Evolutionary conservation across 345 rosid species (phyloP).

Genomic region (Linum lewisii): DNA sequence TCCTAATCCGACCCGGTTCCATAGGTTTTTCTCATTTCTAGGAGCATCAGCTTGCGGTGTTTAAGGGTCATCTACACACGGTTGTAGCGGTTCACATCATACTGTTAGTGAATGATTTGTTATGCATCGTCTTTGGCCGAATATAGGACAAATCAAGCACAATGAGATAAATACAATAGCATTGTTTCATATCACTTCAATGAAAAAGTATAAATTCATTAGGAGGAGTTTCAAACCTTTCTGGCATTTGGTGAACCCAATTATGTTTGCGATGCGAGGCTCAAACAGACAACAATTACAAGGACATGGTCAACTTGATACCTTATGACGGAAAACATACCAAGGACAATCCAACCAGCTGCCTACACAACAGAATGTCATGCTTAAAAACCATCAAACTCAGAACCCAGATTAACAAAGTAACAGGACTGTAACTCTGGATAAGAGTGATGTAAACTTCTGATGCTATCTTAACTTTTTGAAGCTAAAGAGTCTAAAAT

Average conservation of each 20-base stretch:
- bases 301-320: constrained; percentile 6
- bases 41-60: too few relatives aligned
- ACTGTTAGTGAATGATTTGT: too few relatives aligned
- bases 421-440: neutral
- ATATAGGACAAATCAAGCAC: too few relatives aligned
- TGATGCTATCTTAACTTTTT: too few relatives aligned
- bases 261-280: constrained; percentile 9
- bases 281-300: constrained; percentile 7
- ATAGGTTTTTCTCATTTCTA: too few relatives aligned
- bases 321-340: constrained; percentile 6
- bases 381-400: neutral
- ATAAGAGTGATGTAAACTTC: too few relatives aligned
- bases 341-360: constrained; percentile 8
- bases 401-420: neutral
- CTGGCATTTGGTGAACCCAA: constrained; percentile 8
- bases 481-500: too few relatives aligned
- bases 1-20: too few relatives aligned
- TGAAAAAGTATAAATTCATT: neutral
- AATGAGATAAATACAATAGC: neutral
- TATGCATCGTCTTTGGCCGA: too few relatives aligned
- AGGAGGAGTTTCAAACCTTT: constrained; percentile 6
- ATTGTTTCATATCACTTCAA: neutral
- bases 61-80: too few relatives aligned
- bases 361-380: constrained; percentile 2
- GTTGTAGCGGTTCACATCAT: too few relatives aligned